A percentile compares a stretch with the other conserved stretches of the same genome.
phyloP scores from a whole-genome alignment of 345 rosid species.

The Brassica incana region DNA sequence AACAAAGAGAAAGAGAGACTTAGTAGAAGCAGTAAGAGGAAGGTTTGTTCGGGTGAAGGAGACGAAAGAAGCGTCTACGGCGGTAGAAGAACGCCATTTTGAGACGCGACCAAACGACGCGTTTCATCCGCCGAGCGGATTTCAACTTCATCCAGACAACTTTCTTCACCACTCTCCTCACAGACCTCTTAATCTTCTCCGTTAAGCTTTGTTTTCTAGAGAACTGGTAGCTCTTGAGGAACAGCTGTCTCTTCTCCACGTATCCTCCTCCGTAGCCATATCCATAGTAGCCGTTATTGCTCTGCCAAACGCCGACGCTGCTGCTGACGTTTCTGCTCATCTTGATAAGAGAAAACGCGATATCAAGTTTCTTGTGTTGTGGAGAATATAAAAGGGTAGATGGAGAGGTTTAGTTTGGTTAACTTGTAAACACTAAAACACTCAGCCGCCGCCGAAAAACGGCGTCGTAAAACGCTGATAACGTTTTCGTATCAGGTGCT shows the following conservation, averaged over 20 bases:
- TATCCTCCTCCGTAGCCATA: constrained; percentile 37
- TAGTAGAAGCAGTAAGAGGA: constrained; percentile 36
- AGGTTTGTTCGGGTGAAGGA: constrained; percentile 40
- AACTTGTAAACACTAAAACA: constrained; percentile 22
- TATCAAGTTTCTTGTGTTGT: neutral
- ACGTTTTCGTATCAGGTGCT: neutral
- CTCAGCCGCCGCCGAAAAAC: constrained; percentile 12
- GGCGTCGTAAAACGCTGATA: neutral
- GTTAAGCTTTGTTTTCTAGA: constrained; percentile 55
- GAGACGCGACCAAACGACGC: constrained; percentile 58
- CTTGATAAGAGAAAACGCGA: neutral
- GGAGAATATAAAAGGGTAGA: neutral
- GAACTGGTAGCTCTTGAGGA: constrained; percentile 79
- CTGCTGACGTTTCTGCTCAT: constrained; percentile 23
- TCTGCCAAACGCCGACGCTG: constrained; percentile 29
- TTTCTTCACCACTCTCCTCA: constrained; percentile 54
- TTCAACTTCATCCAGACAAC: constrained; percentile 50
- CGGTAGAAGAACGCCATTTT: constrained; percentile 49
- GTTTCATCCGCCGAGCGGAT: constrained; percentile 47
- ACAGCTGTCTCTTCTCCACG: constrained; percentile 81
- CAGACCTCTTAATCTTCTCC: constrained; percentile 53
- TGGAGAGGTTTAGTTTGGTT: constrained; percentile 13
- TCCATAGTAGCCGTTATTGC: constrained; percentile 28
- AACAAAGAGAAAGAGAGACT: neutral
- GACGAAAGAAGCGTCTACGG: constrained; percentile 54